These are phyloP conservation scores for Pleurozium schreberi DNA, from an alignment of 225 moss, liverwort and hornwort genomes.

Conservation along the genomic window DNA sequence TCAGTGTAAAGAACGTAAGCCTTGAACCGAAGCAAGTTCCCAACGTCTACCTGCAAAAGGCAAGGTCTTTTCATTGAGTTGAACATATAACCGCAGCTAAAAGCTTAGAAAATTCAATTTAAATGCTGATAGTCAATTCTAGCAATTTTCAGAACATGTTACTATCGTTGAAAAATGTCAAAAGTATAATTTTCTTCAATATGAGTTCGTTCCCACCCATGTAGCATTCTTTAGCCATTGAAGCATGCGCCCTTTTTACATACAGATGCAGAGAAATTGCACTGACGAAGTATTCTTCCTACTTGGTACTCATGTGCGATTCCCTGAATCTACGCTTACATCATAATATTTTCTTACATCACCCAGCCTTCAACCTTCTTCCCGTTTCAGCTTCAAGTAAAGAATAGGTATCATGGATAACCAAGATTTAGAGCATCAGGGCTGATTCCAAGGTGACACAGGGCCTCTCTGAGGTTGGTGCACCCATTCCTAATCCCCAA, in stretches of 20 bases:
- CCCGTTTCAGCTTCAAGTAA: neutral
- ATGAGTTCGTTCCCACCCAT: neutral
- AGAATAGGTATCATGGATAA: neutral
- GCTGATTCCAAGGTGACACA: neutral
- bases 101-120: neutral
- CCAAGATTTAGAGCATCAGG: neutral
- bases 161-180: neutral
- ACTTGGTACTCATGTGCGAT: neutral
- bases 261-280: neutral
- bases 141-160: neutral
- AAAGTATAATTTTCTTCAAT: neutral
- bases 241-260: neutral
- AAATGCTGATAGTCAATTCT: neutral
- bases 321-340: neutral
- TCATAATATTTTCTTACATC: neutral
- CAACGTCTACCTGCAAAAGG: slow-evolving; percentile 74
- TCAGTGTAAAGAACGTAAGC: slow-evolving; percentile 82
- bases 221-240: neutral
- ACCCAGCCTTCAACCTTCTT: neutral
- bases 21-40: slow-evolving; percentile 80
- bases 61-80: neutral
- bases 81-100: neutral
- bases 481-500: neutral
- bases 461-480: neutral
- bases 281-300: neutral